Conservation (phyloP, 2,329 filamentous ascomycete genomes). For the Elsinoe arachidis region DNA sequence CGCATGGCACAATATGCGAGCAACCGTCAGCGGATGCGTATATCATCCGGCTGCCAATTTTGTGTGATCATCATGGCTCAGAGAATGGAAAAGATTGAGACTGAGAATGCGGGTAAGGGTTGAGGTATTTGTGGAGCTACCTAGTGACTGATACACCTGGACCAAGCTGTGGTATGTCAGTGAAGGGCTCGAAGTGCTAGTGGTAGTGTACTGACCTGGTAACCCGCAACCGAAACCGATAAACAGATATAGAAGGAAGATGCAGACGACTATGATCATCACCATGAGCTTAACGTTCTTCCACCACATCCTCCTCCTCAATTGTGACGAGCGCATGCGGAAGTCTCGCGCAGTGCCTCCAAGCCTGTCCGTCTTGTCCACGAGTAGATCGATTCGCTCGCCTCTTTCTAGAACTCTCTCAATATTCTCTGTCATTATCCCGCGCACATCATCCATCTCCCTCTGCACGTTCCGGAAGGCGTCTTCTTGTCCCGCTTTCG, state of each 20-base stretch:
- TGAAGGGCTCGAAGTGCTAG: background rate
- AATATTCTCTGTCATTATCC: conserved; percentile 93
- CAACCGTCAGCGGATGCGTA: too few species aligned
- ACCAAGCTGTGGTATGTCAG: conserved; percentile 27
- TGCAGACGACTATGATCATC: conserved; percentile 60
- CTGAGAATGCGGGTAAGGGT: background rate
- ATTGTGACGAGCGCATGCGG: conserved; percentile 70
- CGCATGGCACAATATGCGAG: too few species aligned
- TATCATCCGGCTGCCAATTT: too few species aligned
- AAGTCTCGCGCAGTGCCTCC: conserved; percentile 88
- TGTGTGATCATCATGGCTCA: too few species aligned
- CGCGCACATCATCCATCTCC: conserved; percentile 85
- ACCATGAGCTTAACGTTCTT: conserved; percentile 97
- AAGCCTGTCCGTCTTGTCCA: conserved; percentile 91
- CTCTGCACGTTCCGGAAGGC: conserved; percentile 73
- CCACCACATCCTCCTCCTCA: conserved; percentile 98
- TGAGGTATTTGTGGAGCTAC: too few species aligned
- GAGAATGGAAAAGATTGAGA: too few species aligned
- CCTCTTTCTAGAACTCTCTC: conserved; percentile 81
- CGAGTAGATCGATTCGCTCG: conserved; percentile 84
- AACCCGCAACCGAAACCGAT: conserved; percentile 65
- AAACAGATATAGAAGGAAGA: conserved; percentile 63
- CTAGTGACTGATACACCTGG: conserved; percentile 29
- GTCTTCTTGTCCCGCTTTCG: conserved; percentile 65
- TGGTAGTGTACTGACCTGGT: conserved; percentile 38